Evolutionary conservation across 305 asterid genomes (phyloP).

Genomic region (Fraxinus nigra): DNA sequence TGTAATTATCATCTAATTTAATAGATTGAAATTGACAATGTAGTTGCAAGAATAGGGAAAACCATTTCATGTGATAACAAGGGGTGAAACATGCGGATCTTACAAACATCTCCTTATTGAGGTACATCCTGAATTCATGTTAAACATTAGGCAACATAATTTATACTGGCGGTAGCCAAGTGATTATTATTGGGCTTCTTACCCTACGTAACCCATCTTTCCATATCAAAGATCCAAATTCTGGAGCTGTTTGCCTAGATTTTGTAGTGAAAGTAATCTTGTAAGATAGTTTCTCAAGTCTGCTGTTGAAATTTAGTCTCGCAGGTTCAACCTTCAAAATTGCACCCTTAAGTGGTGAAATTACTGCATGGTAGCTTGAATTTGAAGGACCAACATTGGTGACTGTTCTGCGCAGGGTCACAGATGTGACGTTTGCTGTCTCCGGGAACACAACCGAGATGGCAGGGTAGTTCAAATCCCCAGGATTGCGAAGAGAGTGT

Average conservation of each 20-base stretch:
- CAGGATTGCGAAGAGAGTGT: constrained; percentile 36
- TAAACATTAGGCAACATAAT: constrained; percentile 1
- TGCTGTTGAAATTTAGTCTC: constrained; percentile 43
- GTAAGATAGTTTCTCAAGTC: constrained; percentile 49
- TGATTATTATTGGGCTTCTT: constrained; percentile 74
- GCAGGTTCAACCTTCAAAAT: constrained; percentile 60
- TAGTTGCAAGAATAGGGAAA: constrained; percentile 14
- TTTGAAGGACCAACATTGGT: constrained; percentile 73
- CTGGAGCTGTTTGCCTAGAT: constrained; percentile 50
- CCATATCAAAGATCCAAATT: constrained; percentile 74
- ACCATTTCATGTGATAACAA: constrained; percentile 4
- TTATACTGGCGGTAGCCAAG: constrained; percentile 70
- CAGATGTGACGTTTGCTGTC: constrained; percentile 24
- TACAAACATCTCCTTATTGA: constrained; percentile 33
- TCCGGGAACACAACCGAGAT: constrained; percentile 70
- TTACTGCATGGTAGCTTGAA: constrained; percentile 59
- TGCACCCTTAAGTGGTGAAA: constrained; percentile 68
- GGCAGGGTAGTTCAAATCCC: constrained; percentile 84
- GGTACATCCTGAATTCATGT: constrained; percentile 20
- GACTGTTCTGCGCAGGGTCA: constrained; percentile 57
- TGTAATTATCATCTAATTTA: not conserved
- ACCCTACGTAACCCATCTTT: constrained; percentile 64
- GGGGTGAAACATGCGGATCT: not conserved
- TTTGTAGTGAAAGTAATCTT: constrained; percentile 46
- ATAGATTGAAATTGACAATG: not conserved